phyloP scores from a whole-genome alignment of 139 green algal genomes.

The Chlorella sorokiniana region DNA sequence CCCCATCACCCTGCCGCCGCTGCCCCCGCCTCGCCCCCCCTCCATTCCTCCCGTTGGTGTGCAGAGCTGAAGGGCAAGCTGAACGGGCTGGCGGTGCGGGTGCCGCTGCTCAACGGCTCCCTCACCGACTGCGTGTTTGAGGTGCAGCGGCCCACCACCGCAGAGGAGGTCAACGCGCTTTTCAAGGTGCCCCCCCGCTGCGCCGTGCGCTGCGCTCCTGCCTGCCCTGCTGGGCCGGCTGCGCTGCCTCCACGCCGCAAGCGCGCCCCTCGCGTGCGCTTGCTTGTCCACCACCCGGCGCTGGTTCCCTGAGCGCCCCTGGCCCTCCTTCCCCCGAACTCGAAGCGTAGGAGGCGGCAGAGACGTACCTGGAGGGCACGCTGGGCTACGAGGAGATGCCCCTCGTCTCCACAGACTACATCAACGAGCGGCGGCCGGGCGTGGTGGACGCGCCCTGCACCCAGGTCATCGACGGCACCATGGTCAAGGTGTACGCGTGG shows the following conservation, averaged over 20 bases:
- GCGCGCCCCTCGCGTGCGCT: too few species aligned
- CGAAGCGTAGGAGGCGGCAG: slow-evolving; percentile 59
- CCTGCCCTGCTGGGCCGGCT: too few species aligned
- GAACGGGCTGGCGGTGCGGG: slow-evolving; percentile 85
- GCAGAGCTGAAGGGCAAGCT: slow-evolving; percentile 89
- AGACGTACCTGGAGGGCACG: slow-evolving; percentile 74
- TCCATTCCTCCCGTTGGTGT: not conserved
- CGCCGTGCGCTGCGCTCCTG: too few species aligned
- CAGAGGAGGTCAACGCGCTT: slow-evolving; percentile 79
- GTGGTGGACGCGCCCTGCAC: slow-evolving; percentile 86
- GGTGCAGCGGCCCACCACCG: slow-evolving; percentile 60
- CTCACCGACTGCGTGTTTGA: slow-evolving; percentile 85
- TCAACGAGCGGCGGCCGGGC: slow-evolving; percentile 75
- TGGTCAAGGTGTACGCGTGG: slow-evolving; percentile 90
- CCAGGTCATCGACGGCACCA: slow-evolving; percentile 77
- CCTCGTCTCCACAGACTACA: slow-evolving; percentile 77
- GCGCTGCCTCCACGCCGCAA: too few species aligned
- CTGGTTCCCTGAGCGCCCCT: not conserved
- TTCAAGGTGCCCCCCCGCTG: slow-evolving; percentile 61
- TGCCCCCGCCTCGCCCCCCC: not conserved
- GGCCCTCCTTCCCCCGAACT: not conserved
- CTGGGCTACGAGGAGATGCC: slow-evolving; percentile 78
- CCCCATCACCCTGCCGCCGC: too few species aligned
- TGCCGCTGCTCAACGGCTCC: slow-evolving; percentile 85
- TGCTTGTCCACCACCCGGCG: too few species aligned